Conservation (phyloP, 2,329 filamentous ascomycete genomes). For the Botrytis byssoidea region DNA sequence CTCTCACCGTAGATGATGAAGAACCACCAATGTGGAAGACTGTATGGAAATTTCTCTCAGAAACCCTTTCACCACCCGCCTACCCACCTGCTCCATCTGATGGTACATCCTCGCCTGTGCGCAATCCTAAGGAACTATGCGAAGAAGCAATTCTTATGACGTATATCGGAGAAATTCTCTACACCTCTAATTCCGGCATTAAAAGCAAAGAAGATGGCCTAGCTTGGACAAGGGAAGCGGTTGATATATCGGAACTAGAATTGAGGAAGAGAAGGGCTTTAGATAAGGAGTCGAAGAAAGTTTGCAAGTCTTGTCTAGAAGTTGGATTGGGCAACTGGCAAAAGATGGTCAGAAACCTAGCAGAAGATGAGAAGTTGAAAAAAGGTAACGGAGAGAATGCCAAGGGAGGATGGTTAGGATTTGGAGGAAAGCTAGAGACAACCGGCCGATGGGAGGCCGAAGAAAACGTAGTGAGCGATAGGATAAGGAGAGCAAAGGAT, state of each 20-base stretch:
- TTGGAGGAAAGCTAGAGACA: conserved; percentile 30
- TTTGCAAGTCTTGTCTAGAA: conserved; percentile 74
- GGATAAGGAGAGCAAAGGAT: conserved; percentile 33
- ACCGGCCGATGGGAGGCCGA: conserved; percentile 41
- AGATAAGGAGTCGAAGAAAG: conserved; percentile 47
- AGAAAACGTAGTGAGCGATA: conserved; percentile 37
- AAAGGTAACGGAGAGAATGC: conserved; percentile 24
- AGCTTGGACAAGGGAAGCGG: conserved; percentile 85
- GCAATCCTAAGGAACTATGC: conserved; percentile 66
- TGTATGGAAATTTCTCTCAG: conserved; percentile 36
- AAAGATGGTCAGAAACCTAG: conserved; percentile 69
- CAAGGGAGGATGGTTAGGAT: conserved; percentile 34
- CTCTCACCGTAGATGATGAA: conserved; percentile 24
- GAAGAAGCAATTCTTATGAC: conserved; percentile 83
- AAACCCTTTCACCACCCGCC: conserved; percentile 47
- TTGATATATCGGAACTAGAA: conserved; percentile 73
- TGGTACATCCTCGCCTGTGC: conserved; percentile 65
- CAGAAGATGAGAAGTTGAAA: conserved; percentile 39
- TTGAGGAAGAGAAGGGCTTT: conserved; percentile 44
- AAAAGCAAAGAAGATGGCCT: conserved; percentile 65
- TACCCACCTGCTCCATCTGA: conserved; percentile 72
- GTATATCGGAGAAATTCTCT: conserved; percentile 93
- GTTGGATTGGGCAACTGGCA: conserved; percentile 80
- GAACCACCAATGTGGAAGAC: conserved; percentile 30
- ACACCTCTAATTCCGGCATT: conserved; percentile 51